Base-by-base conservation (phyloP, 352 stramenopile genomes). In the Pelagophyceae sp. region DNA sequence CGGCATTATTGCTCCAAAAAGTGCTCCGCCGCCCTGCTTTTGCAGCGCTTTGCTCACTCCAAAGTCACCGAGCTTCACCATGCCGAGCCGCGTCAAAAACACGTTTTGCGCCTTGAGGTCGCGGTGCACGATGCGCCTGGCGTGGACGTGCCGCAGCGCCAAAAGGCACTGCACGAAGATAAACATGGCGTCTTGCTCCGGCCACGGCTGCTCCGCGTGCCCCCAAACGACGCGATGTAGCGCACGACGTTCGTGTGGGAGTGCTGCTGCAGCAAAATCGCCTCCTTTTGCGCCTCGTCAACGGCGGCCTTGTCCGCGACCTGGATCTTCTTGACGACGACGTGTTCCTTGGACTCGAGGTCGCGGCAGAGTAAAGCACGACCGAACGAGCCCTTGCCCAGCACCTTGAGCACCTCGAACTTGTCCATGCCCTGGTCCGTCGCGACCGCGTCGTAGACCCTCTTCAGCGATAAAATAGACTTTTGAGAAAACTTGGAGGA, bases 81-180 rank as follows among this genome's bases (percentile, higher is more conserved):
- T 65, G 33, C 81, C 81, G 25, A 67, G 32, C 58, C 61, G 81
- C 20, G 83, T 86, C 0, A 87, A 63, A 70, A 87, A 87, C 11
- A 87, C 83, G 76, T 87, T 87, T 31, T 75, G 58, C 29, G 79
- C 61, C 71, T 84, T 85, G 0, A 88, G 65, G 78, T 88, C 84
- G 25, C 83, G 80, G 75, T 87, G 83, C 0, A 87, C 50, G 38
- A 87, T 87, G 71, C 85, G 86, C 32, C 80, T 65, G 37, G 83
- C 77, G 72, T 88, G 84, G 45, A 88, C 81, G 81, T 88, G 83
- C 76, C 86, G 85, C 2, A 87, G 69, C n/a, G 83, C 84, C 29
- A 87, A 75, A 19, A 70, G 77, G 40, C 84, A 76, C 76, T 87
- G 83, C 32, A 87, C 80, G 72, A 87, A 87, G 75, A 83, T 76